A percentile compares a stretch with the other conserved stretches of the same genome.
Evolutionary conservation across 805 yeast species (phyloP).

Genomic region (Teunomyces atbi): DNA sequence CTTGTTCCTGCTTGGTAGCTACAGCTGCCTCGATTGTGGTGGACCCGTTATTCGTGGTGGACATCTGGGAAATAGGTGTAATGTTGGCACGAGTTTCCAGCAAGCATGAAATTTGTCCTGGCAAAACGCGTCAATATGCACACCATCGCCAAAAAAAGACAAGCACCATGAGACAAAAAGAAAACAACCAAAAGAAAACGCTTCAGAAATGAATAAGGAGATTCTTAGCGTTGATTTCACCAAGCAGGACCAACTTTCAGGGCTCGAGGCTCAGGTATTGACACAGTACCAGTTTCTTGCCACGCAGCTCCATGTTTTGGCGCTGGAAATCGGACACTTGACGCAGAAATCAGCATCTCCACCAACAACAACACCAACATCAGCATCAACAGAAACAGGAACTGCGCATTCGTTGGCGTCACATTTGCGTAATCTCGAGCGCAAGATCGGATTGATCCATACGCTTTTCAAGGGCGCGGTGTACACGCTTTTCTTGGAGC

Average conservation of each 20-base stretch:
- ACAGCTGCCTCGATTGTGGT: background rate
- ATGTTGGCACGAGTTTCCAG: background rate
- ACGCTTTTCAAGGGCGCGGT: constrained; percentile 71
- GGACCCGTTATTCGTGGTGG: background rate
- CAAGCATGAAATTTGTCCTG: background rate
- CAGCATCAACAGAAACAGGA: background rate
- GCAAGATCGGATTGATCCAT: constrained; percentile 61
- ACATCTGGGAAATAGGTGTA: background rate
- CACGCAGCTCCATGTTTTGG: constrained; percentile 27
- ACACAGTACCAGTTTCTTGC: constrained; percentile 39
- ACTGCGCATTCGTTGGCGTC: constrained; percentile 36
- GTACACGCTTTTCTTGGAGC: constrained; percentile 58
- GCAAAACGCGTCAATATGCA: background rate
- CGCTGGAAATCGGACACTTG: constrained; percentile 32
- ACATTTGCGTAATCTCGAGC: constrained; percentile 58
- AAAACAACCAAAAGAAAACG: background rate
- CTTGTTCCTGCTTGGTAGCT: constrained; percentile 9
- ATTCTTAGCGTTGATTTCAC: constrained; percentile 14
- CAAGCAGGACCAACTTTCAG: constrained; percentile 18
- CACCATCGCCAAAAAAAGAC: background rate
- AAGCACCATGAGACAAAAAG: background rate
- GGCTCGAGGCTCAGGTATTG: constrained; percentile 34
- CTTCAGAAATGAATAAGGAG: background rate
- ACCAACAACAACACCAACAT: background rate
- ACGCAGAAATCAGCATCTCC: constrained; percentile 13